Conservation (phyloP, 2,329 filamentous ascomycete genomes). For the Sporothrix brasiliensis region DNA sequence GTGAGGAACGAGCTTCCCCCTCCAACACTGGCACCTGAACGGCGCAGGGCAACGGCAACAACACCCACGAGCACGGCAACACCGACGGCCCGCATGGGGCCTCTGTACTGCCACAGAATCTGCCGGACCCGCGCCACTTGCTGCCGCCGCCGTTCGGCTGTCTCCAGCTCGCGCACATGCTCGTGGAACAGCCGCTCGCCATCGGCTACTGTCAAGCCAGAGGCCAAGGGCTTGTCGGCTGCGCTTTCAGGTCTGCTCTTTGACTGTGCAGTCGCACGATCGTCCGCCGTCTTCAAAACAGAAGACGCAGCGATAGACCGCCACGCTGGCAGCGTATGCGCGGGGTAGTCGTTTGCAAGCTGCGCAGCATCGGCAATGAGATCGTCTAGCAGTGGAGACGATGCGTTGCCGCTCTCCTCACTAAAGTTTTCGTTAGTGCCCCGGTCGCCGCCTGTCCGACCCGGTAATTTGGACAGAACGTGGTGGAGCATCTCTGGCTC, state of each 20-base stretch:
- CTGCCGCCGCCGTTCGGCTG: conserved; percentile 62
- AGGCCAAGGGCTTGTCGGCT: conserved; percentile 42
- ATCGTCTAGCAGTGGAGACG: conserved; percentile 69
- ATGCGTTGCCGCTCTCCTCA: conserved; percentile 62
- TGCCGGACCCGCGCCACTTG: conserved; percentile 46
- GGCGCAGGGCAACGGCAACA: conserved; percentile 68
- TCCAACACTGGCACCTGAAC: conserved; percentile 43
- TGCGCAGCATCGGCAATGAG: conserved; percentile 68
- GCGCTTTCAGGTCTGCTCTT: background rate
- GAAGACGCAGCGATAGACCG: conserved; percentile 70
- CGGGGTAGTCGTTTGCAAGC: conserved; percentile 70
- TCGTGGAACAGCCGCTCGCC: conserved; percentile 68
- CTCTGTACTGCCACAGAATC: conserved; percentile 64
- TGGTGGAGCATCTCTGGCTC: conserved; percentile 93
- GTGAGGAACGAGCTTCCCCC: conserved; percentile 36
- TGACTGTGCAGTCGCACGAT: conserved; percentile 42
- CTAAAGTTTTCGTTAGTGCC: conserved; percentile 64
- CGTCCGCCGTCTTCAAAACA: conserved; percentile 79
- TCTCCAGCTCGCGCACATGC: conserved; percentile 72
- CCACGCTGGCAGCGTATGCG: conserved; percentile 73
- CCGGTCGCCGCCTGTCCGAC: conserved; percentile 38
- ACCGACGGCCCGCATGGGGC: conserved; percentile 63
- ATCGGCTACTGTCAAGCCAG: conserved; percentile 63
- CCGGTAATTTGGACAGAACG: conserved; percentile 82
- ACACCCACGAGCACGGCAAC: conserved; percentile 68